Conservation (phyloP, 768 basidiomycete genomes). For the Dioszegia crocea region DNA sequence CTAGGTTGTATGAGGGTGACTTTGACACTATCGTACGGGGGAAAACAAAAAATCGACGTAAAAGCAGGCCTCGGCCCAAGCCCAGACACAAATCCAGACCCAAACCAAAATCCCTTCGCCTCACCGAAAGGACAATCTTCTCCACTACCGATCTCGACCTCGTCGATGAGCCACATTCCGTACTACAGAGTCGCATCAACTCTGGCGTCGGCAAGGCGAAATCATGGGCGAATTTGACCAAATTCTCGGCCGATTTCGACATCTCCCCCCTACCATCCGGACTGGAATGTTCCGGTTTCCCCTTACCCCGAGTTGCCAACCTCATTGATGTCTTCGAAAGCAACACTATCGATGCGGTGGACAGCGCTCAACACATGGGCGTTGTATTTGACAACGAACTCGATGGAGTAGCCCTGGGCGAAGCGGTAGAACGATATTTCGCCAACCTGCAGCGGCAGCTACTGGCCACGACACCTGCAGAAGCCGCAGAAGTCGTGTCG, state of each 20-base stretch:
- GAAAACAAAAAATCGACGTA: no score
- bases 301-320: constrained; percentile 3
- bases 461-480: neutral
- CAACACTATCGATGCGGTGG: neutral
- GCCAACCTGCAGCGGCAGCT: neutral
- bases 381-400: neutral
- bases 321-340: neutral
- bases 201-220: constrained; percentile 33
- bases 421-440: neutral
- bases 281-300: constrained; percentile 21
- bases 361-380: neutral
- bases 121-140: constrained; percentile 45
- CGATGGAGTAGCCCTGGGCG: neutral
- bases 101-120: constrained; percentile 12
- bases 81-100: constrained; percentile 5
- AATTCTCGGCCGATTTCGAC: constrained; percentile 46
- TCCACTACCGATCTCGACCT: constrained; percentile 37
- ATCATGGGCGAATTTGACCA: constrained; percentile 46
- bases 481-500: neutral
- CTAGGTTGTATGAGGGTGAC: constrained; percentile 37
- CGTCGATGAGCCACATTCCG: constrained; percentile 9
- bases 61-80: no score
- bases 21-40: constrained; percentile 32
- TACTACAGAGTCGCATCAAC: constrained; percentile 13
- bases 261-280: constrained; percentile 46